A percentile compares a stretch with the other conserved stretches of the same genome.
phyloP scores from a whole-genome alignment of 2,329 filamentous ascomycete species.

The Botrytis fragariae region DNA sequence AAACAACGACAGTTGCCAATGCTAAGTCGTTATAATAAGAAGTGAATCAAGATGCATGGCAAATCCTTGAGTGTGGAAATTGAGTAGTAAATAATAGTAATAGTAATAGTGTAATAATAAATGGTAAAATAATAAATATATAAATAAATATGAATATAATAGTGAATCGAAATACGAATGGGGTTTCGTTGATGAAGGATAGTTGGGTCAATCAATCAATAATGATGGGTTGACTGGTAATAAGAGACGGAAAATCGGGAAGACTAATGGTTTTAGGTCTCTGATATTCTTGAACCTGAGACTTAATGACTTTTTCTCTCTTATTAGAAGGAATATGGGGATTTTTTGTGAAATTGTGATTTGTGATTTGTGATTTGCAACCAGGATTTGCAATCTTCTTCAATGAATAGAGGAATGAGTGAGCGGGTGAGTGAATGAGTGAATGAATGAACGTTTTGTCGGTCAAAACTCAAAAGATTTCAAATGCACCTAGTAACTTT shows the following conservation, averaged over 20 bases:
- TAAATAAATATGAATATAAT: neutral
- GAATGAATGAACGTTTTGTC: neutral
- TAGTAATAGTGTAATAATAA: neutral
- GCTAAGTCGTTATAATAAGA: conserved; percentile 14
- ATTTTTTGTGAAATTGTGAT: neutral
- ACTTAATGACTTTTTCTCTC: neutral
- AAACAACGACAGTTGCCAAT: conserved; percentile 14
- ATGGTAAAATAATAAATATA: neutral
- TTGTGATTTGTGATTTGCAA: neutral
- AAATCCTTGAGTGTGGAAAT: neutral
- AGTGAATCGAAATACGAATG: neutral
- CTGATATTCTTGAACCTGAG: neutral
- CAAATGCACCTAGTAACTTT: neutral
- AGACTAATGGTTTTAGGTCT: neutral
- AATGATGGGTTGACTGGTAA: neutral
- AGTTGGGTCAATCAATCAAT: neutral
- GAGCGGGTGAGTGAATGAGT: neutral
- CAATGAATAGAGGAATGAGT: neutral
- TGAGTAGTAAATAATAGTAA: neutral
- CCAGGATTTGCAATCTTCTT: conserved; percentile 3
- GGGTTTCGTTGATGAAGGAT: neutral
- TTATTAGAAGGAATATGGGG: neutral
- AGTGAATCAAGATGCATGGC: conserved; percentile 15
- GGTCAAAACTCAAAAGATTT: conserved; percentile 5
- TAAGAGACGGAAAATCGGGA: neutral